Evolutionary conservation across 2,329 filamentous ascomycete species (phyloP).

Genomic region (Penicillium concentricum): DNA sequence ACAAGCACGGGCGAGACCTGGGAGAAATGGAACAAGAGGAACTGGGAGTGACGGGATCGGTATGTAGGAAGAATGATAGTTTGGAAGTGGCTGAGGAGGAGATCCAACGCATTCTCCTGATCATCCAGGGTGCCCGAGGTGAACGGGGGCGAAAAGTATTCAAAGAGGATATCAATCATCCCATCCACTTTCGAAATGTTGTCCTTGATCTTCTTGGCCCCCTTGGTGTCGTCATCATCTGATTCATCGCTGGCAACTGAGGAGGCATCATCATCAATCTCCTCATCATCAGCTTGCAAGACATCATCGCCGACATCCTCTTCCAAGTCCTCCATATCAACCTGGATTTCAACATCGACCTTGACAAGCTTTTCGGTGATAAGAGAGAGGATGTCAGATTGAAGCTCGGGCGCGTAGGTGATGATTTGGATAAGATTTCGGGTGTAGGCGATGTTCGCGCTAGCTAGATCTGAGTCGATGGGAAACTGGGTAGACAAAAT

Average conservation of each 20-base stretch:
- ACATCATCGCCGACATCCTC: constrained; percentile 76
- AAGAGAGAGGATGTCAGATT: constrained; percentile 75
- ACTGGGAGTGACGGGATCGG: constrained; percentile 90
- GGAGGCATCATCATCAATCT: constrained; percentile 71
- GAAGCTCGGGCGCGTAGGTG: constrained; percentile 73
- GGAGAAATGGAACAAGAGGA: constrained; percentile 92
- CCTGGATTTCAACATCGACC: constrained; percentile 92
- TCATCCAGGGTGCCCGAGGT: constrained; percentile 64
- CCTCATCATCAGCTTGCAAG: constrained; percentile 53
- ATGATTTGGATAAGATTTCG: constrained; percentile 77
- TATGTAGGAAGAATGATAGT: constrained; percentile 87
- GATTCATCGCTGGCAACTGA: constrained; percentile 63
- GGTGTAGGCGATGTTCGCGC: constrained; percentile 82
- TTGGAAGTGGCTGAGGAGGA: constrained; percentile 80
- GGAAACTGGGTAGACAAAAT: constrained; percentile 71
- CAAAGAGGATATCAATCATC: constrained; percentile 84
- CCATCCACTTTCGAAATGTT: constrained; percentile 89
- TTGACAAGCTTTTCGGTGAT: constrained; percentile 86
- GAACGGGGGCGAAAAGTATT: constrained; percentile 74
- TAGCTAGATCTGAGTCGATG: constrained; percentile 71
- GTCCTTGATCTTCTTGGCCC: constrained; percentile 69
- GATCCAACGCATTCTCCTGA: constrained; percentile 71
- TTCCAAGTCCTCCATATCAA: constrained; percentile 88
- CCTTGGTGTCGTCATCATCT: constrained; percentile 45
- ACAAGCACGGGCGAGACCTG: constrained; percentile 76